Percentiles rank a stretch among this genome's conserved stretches.
These are phyloP conservation scores for Xylaria telfairii DNA, from an alignment of 495 filamentous ascomycete species.

Conservation along the genomic window DNA sequence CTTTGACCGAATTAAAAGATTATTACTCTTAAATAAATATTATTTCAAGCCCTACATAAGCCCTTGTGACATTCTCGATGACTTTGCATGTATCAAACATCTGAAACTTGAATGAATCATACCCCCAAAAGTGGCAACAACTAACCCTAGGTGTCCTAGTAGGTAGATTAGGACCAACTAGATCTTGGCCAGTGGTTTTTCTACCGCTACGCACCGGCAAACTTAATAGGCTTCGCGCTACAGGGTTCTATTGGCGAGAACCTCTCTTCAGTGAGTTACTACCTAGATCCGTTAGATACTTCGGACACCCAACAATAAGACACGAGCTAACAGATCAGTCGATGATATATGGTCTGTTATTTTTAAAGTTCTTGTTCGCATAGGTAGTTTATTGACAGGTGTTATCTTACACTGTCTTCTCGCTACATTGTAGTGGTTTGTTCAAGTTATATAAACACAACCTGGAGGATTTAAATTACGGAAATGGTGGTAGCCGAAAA, in stretches of 20 bases:
- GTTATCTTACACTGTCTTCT: conserved; percentile 68
- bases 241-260: conserved; percentile 16
- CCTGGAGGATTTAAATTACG: no score
- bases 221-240: conserved; percentile 45
- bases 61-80: no score
- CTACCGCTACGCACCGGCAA: conserved; percentile 70
- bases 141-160: conserved; percentile 66
- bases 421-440: conserved; percentile 71
- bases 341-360: not conserved
- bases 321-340: not conserved
- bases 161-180: conserved; percentile 81
- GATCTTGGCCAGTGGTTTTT: conserved; percentile 65
- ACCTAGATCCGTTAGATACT: conserved; percentile 52
- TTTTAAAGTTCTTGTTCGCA: conserved; percentile 68
- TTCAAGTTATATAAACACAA: no score
- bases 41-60: no score
- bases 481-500: no score
- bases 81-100: not conserved
- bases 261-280: conserved; percentile 50
- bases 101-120: not conserved
- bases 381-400: conserved; percentile 72
- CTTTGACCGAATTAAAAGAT: no score
- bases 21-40: no score
- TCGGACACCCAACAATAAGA: not conserved
- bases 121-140: not conserved